Percentiles rank a stretch among this genome's conserved stretches.
Evolutionary conservation across 805 yeast species (phyloP).

Genomic region (Saturnispora kantuleensis): DNA sequence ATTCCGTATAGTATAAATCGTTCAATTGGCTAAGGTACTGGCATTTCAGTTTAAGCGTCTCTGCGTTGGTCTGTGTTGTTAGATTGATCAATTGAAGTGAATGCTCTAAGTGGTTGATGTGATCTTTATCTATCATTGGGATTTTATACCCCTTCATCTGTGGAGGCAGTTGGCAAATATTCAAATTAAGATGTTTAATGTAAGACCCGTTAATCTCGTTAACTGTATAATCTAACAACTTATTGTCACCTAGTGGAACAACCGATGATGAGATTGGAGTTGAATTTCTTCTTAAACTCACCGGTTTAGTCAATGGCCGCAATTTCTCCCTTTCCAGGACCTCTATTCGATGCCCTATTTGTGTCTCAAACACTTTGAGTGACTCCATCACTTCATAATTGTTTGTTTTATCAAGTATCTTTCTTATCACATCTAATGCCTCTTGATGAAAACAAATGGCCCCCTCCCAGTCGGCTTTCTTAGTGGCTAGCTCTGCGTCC

Average conservation of each 20-base stretch:
- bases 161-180: slow-evolving; percentile 11
- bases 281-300: background rate
- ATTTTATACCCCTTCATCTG: slow-evolving; percentile 14
- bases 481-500: slow-evolving; percentile 40
- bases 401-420: slow-evolving; percentile 13
- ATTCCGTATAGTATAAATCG: slow-evolving; percentile 23
- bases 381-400: slow-evolving; percentile 5
- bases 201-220: slow-evolving; percentile 12
- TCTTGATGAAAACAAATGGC: slow-evolving; percentile 32
- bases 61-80: slow-evolving; percentile 13
- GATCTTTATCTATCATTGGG: slow-evolving; percentile 19
- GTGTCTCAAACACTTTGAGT: slow-evolving; percentile 8
- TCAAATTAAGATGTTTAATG: slow-evolving; percentile 19
- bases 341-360: slow-evolving; percentile 18
- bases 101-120: slow-evolving; percentile 23
- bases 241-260: background rate
- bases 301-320: background rate
- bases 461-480: slow-evolving; percentile 32
- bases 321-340: slow-evolving; percentile 13
- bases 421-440: slow-evolving; percentile 28
- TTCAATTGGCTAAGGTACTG: slow-evolving; percentile 21
- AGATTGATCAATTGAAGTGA: slow-evolving; percentile 23
- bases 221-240: background rate
- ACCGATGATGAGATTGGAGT: background rate
- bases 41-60: slow-evolving; percentile 25